Base-by-base conservation (phyloP, 768 basidiomycete genomes). In the Mycena galericulata region DNA sequence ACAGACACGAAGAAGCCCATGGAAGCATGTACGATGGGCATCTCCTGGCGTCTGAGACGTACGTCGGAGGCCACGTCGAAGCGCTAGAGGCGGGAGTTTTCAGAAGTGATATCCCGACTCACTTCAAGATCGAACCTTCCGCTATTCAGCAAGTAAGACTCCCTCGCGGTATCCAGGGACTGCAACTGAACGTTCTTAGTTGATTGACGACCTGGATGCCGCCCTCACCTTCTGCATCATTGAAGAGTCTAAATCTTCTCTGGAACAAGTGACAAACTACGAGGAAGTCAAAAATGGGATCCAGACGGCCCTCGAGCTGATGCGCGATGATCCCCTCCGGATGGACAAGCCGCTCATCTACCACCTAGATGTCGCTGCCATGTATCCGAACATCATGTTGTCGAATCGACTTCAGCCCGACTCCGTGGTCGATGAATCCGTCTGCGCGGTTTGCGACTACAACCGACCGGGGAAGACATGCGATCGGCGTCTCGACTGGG, bases 331-430 rank as follows among this genome's bases (percentile, higher is more conserved):
- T 66, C 97, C 98, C 0, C 87, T 90, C 60, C 94, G 97, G 17
- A 84, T 85, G 46, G 97, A 99, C 82, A 93, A 90, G 15, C 98
- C 98, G 0, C 89, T 99, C 70, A 99, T 99, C 76, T 99, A 99
- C 80, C 98, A 99, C 79, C 81, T 99, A 75, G 98, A 99, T 75
- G 98, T 99, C 69, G 98, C 98, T 3, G 98, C 98, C 70, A 99
- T 99, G 98, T 99, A 99, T 78, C 98, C 98, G 63, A 99, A 99
- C 80, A 99, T 99, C 88, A 99, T 99, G 98, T 91, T 99, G 84
- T 98, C 97, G 20, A 99, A 99, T 77, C 94, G 98, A 36, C 86
- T 99, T 2, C 98, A 99, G 73, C 98, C 98, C 2, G 98, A 99
- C 80, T 98, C 98, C 2, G 93, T 99, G 83, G 92, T 98, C 12